Conservation (phyloP, 768 basidiomycete species). For the Termitomyces sp. region DNA sequence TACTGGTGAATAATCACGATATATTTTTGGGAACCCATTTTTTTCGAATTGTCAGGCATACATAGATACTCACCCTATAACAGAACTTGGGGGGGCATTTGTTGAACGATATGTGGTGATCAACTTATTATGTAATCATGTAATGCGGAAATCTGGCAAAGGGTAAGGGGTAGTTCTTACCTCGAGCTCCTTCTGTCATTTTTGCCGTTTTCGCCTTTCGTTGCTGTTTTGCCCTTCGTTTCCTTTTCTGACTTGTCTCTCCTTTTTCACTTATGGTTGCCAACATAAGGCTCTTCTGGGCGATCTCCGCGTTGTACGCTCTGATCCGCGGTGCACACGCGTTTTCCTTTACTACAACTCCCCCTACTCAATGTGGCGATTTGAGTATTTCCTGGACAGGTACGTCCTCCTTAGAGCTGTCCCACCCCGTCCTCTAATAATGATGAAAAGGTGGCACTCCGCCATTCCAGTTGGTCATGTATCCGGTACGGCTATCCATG, state of each 20-base stretch:
- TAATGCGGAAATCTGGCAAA: no score
- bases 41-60: no score
- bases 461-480: constrained; percentile 49
- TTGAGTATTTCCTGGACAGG: constrained; percentile 64
- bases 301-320: constrained; percentile 22
- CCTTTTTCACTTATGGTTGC: constrained; percentile 16
- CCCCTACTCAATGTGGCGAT: constrained; percentile 59
- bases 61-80: no score
- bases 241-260: constrained; percentile 18
- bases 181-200: not conserved
- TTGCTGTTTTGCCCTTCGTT: constrained; percentile 13
- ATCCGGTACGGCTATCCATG: constrained; percentile 40
- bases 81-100: no score
- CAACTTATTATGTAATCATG: no score
- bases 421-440: constrained; percentile 6
- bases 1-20: no score
- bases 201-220: no score
- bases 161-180: no score
- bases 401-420: constrained; percentile 24
- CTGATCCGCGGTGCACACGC: constrained; percentile 26
- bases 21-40: no score
- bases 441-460: constrained; percentile 48
- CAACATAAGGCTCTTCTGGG: constrained; percentile 14
- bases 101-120: no score
- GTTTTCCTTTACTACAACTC: constrained; percentile 43